Base-by-base conservation (phyloP, 2,329 filamentous ascomycete species). In the Pyrenophora tritici-repentis region DNA sequence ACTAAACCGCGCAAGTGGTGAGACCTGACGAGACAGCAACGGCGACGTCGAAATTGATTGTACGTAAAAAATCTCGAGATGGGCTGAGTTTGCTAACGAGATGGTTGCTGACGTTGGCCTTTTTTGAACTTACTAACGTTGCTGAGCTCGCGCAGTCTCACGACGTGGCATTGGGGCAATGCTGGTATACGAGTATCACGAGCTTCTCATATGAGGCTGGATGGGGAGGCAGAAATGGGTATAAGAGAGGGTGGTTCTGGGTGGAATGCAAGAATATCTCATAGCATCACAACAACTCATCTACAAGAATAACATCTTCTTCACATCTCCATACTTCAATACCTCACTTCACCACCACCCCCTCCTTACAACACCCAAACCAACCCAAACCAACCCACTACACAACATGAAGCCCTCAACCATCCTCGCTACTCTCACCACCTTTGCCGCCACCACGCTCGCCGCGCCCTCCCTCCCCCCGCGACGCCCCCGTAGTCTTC, bases 381-480 rank as follows among this genome's bases (percentile, higher is more conserved):
- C 18, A 26, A 22, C 14, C 33, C 37, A 46, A 50, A 31, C 17
- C 24, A 9, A 29, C 8, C 26, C 6, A 29, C 26, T 2, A 29
- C 7, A 7, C 42, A 52, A 35, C 18, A 52, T 52, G 49, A 47
- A 43, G 43, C 16, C 49, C 49, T 34, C 49, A 6, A 47, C 42
- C 17, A 38, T 52, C 20, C 9, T 52, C 34, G 17, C 43, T 7
- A 33, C 49, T 9, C 20, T 34, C 29, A 20, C 43, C 31, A 22
- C 39, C 26, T 10, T 52, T 38, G 38, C 42, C 34, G n/a, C 38
- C 38, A 31, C 38, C n/a, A 44, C 38, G 6, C 34, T 52, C 20
- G 49, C 49, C 6, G 49, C 49, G 20, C 49, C 49, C 31, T 8
- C 49, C n/a, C 14, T 16, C 34, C 8, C 49, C 49, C 26, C 33